Conservation (phyloP, 257 asterid species). For the Vinca minor region DNA sequence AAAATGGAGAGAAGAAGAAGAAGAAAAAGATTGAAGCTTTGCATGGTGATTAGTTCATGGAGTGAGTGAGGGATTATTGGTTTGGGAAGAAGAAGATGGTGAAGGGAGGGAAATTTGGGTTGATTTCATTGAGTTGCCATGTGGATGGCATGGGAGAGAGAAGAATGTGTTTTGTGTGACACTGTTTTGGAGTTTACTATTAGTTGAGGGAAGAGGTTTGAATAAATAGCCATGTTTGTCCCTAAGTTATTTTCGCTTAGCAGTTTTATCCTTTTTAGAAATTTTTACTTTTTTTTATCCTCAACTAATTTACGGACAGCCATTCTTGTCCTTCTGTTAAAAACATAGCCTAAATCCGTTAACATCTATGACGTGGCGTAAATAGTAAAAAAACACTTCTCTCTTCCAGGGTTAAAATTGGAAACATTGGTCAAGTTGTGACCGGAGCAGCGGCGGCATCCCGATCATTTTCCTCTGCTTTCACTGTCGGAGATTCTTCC, state of each 20-base stretch:
- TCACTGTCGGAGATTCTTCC: conserved; percentile 47
- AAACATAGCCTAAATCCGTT: too few species aligned
- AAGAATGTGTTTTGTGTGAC: background rate
- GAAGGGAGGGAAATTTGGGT: background rate
- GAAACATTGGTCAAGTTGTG: too few species aligned
- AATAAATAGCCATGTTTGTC: too few species aligned
- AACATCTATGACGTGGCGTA: too few species aligned
- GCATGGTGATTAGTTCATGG: conserved; percentile 7
- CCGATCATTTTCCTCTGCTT: conserved; percentile 29
- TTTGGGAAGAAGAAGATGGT: background rate
- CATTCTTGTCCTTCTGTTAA: too few species aligned
- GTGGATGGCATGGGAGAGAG: conserved; percentile 2
- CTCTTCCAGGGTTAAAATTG: too few species aligned
- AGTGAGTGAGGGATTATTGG: background rate
- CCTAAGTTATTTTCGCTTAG: too few species aligned
- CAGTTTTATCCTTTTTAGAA: too few species aligned
- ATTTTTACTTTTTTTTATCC: too few species aligned
- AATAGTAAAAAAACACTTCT: too few species aligned
- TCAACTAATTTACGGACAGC: too few species aligned
- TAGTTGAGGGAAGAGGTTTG: background rate
- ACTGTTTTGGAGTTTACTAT: background rate
- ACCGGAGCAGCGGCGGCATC: conserved; percentile 31
- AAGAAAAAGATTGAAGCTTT: background rate
- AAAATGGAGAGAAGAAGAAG: background rate
- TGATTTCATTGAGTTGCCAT: conserved; percentile 3